Evolutionary conservation across 2,329 filamentous ascomycete species (phyloP).

Genomic region (Pseudocercospora pini-densiflorae): DNA sequence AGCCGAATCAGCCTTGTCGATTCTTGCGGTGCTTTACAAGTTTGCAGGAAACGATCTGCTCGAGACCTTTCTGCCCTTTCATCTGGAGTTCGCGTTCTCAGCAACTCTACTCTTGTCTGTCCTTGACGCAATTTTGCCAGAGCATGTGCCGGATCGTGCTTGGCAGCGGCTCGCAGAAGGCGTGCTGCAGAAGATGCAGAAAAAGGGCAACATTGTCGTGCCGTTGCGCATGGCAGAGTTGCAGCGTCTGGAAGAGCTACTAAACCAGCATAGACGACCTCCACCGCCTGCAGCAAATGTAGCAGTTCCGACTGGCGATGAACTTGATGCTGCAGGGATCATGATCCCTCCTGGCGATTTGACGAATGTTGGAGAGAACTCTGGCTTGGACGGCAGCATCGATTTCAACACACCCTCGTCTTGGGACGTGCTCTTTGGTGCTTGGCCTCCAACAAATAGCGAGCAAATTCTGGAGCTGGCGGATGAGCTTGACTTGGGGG

Average conservation of each 20-base stretch:
- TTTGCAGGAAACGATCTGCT: constrained; percentile 11
- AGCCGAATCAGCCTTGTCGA: constrained; percentile 18
- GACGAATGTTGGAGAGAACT: not conserved
- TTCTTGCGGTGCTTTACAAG: constrained; percentile 11
- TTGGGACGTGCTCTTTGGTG: constrained; percentile 5
- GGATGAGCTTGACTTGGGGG: constrained; percentile 4
- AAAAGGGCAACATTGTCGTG: constrained; percentile 28
- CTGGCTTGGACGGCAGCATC: not conserved
- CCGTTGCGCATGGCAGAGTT: constrained; percentile 28
- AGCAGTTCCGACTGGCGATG: not conserved
- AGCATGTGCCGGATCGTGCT: constrained; percentile 22
- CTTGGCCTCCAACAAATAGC: constrained; percentile 3
- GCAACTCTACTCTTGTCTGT: constrained; percentile 28
- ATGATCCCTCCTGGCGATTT: not conserved
- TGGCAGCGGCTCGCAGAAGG: constrained; percentile 23
- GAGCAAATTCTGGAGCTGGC: constrained; percentile 5
- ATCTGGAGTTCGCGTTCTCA: constrained; percentile 31
- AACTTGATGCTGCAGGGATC: not conserved
- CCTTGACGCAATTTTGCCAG: constrained; percentile 27
- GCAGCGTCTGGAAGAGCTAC: constrained; percentile 22
- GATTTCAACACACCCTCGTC: constrained; percentile 2
- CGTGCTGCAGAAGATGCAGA: constrained; percentile 30
- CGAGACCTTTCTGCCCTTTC: constrained; percentile 32
- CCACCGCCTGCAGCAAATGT: not conserved
- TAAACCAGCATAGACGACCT: constrained; percentile 4